Evolutionary conservation across 2,329 filamentous ascomycete species (phyloP), one percentile per base, ranked within the genome.

Genomic region (Monosporascus ibericus): DNA sequence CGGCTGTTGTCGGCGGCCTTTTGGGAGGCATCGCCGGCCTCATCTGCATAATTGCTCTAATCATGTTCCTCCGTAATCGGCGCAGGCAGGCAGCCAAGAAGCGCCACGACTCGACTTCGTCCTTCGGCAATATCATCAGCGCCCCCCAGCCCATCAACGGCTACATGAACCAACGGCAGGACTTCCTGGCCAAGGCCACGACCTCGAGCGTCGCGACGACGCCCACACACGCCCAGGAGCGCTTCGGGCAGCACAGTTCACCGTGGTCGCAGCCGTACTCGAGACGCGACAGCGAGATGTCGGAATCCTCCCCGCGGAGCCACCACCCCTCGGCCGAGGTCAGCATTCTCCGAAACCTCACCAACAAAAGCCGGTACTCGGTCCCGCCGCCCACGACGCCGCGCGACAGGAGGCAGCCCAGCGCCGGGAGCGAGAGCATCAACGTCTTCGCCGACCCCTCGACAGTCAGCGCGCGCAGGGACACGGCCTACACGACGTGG

Each of bases 1-100:
- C 60, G n/a, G 56, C 77, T 7, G 60, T 66, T 25, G 54, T 63
- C 2, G 65, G 62, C 8, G 65, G 63, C 7, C 61, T 64, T 15
- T 56, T 66, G 9, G 64, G 64, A 27, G 63, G 59, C 37, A 48
- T 67, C 17, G 46, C 58, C 17, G 59, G 49, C 5, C 7, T 65
- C 5, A 38, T 57, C 1, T 27, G 60, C 5, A 20, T 65, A 30
- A 48, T 51, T 15, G 54, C 55, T 1, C 56, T 50, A 2, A 18
- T 60, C 14, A 54, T 60, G 20, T 8, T 62, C 2, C 18, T 58
- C 8, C 57, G 63, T 5, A 53, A 57, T 47, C 56, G 54, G 36
- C 62, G 62, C 46, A 17, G 40, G 47, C 18, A 39, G n/a, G 47
- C 51, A 25, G 46, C 44, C 14, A 25, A 49, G 27, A 44, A 54